Evolutionary conservation across 2,329 filamentous ascomycete species (phyloP).

Genomic region (Raffaelea deltoideospora): DNA sequence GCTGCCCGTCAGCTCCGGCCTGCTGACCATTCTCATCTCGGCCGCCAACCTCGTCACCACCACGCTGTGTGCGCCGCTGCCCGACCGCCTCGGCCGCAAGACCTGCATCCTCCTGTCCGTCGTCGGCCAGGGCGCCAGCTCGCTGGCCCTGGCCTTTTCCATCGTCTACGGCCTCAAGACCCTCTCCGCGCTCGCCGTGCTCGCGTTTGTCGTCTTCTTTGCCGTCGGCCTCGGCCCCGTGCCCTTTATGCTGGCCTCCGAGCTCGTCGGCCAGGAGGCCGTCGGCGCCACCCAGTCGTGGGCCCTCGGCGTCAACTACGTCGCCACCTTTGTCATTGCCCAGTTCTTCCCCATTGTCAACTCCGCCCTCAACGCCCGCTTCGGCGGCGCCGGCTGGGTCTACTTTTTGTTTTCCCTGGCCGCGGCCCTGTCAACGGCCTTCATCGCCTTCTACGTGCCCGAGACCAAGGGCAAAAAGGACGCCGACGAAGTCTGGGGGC

Average conservation of each 20-base stretch:
- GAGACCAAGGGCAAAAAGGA: slow-evolving; percentile 79
- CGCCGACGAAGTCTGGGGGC: slow-evolving; percentile 82
- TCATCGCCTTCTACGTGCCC: slow-evolving; percentile 62
- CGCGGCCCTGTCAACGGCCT: slow-evolving; percentile 52
- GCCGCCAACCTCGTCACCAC: slow-evolving; percentile 77
- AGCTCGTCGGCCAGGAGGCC: slow-evolving; percentile 79
- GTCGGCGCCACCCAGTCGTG: slow-evolving; percentile 86
- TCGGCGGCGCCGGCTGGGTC: slow-evolving; percentile 62
- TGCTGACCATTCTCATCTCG: slow-evolving; percentile 79
- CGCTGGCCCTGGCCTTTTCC: slow-evolving; percentile 62
- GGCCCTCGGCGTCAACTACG: slow-evolving; percentile 74
- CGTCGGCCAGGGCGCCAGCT: slow-evolving; percentile 66
- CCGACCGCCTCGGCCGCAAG: slow-evolving; percentile 80
- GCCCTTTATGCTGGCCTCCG: slow-evolving; percentile 84
- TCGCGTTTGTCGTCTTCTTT: slow-evolving; percentile 80
- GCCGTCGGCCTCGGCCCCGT: slow-evolving; percentile 84
- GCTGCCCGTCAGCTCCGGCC: slow-evolving; percentile 63
- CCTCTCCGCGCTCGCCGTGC: slow-evolving; percentile 65
- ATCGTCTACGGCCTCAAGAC: slow-evolving; percentile 60
- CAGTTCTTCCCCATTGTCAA: slow-evolving; percentile 91
- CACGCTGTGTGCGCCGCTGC: slow-evolving; percentile 63
- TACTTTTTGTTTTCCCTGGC: slow-evolving; percentile 83
- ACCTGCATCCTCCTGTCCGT: slow-evolving; percentile 71
- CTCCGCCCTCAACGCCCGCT: slow-evolving; percentile 44
- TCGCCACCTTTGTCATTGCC: slow-evolving; percentile 80